Percentiles rank a stretch among this genome's conserved stretches.
Conservation (phyloP, 2,329 filamentous ascomycete species). For the Clonostachys rhizophaga region DNA sequence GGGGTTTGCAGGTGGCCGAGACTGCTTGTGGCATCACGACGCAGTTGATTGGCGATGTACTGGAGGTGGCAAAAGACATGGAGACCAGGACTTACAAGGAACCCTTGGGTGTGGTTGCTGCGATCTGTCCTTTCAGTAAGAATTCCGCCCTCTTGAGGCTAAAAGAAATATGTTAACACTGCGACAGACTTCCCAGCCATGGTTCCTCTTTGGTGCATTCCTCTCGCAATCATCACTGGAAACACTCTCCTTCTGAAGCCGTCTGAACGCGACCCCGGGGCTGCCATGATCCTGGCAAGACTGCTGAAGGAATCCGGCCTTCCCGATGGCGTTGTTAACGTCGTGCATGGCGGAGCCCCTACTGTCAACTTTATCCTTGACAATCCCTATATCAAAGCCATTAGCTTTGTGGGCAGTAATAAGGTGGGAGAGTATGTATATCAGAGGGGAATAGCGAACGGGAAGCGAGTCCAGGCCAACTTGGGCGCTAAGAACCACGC, state of each 20-base stretch:
- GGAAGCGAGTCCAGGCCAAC: constrained; percentile 79
- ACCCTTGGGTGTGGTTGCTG: constrained; percentile 69
- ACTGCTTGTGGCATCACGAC: constrained; percentile 70
- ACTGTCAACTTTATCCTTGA: constrained; percentile 79
- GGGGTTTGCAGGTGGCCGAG: constrained; percentile 73
- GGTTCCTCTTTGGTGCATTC: constrained; percentile 80
- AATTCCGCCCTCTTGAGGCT: no score
- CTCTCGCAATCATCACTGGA: constrained; percentile 71
- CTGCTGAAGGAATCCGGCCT: constrained; percentile 71
- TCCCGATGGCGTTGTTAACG: constrained; percentile 70
- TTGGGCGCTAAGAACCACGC: constrained; percentile 82
- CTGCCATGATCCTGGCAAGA: constrained; percentile 75
- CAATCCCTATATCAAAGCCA: constrained; percentile 54
- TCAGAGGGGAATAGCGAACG: constrained; percentile 65
- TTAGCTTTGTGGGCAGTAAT: constrained; percentile 33
- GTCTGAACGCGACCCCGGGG: constrained; percentile 73
- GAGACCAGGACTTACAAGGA: constrained; percentile 75
- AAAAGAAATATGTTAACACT: no score
- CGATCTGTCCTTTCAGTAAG: constrained; percentile 77
- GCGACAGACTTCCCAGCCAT: constrained; percentile 66
- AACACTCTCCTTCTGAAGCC: constrained; percentile 78
- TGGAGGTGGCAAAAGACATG: constrained; percentile 81
- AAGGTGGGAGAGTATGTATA: constrained; percentile 82
- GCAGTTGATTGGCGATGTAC: constrained; percentile 67
- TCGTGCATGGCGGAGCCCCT: constrained; percentile 69